These are phyloP conservation scores for Chytridium lagenaria DNA, from an alignment of 371 early-diverging fungal genomes.

Conservation along the genomic window DNA sequence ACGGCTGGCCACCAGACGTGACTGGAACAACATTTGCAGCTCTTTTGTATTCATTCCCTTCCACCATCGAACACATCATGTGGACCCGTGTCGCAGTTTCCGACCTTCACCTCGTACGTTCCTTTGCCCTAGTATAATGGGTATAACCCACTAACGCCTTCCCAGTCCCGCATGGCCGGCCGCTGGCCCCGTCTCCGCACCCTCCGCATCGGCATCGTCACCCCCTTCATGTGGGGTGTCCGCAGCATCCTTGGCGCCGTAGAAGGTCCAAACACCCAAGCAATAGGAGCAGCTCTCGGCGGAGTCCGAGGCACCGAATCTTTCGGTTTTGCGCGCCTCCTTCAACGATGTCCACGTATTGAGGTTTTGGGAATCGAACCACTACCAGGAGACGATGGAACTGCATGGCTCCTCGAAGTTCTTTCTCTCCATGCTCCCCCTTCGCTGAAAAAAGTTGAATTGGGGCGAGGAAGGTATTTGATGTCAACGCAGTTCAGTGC, in stretches of 20 bases:
- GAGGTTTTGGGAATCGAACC: constrained; percentile 19
- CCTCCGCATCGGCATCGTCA: constrained; percentile 24
- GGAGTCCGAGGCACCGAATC: constrained; percentile 5
- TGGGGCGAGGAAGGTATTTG: constrained; percentile 24
- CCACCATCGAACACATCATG: constrained; percentile 3
- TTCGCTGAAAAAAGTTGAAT: constrained; percentile 5
- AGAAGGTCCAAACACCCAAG: background rate
- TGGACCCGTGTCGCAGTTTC: constrained; percentile 29
- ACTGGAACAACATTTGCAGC: constrained; percentile 22
- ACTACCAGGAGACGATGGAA: constrained; percentile 31
- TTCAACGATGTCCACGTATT: background rate
- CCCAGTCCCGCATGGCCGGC: constrained; percentile 19
- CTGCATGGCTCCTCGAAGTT: constrained; percentile 19
- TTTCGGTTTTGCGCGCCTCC: constrained; percentile 1
- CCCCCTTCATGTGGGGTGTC: constrained; percentile 31
- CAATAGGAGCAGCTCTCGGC: constrained; percentile 13
- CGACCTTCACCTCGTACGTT: constrained; percentile 17
- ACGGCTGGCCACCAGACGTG: constrained; percentile 28
- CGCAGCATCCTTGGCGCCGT: constrained; percentile 14
- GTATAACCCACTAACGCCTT: background rate
- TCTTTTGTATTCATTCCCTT: constrained; percentile 18
- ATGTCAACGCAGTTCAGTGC: constrained; percentile 15
- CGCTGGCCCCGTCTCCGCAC: constrained; percentile 24
- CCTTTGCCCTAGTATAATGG: background rate
- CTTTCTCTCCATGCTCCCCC: constrained; percentile 18